Percentiles rank a stretch among this genome's conserved stretches.
These are phyloP conservation scores for Teunomyces aglyptinius DNA, from an alignment of 805 yeast genomes.

Conservation along the genomic window DNA sequence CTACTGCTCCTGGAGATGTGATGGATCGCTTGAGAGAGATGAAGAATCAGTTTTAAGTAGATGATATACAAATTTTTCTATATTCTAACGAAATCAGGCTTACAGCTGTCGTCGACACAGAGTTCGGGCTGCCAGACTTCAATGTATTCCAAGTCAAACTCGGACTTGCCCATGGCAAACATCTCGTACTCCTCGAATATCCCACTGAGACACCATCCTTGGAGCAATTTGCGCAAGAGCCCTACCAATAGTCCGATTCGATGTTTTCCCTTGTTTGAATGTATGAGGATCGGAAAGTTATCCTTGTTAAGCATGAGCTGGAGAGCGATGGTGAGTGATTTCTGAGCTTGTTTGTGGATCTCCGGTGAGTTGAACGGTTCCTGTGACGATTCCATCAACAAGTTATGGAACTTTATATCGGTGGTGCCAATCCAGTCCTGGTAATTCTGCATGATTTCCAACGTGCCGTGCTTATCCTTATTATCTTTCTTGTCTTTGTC, in stretches of 20 bases:
- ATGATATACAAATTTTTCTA: constrained; percentile 8
- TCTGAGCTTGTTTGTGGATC: constrained; percentile 33
- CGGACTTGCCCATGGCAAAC: constrained; percentile 92
- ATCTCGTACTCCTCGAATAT: constrained; percentile 91
- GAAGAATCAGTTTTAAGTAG: constrained; percentile 54
- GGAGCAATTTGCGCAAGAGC: constrained; percentile 75
- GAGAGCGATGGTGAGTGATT: constrained; percentile 55
- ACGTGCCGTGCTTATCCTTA: constrained; percentile 50
- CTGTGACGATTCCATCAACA: constrained; percentile 68
- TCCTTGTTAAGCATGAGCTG: constrained; percentile 56
- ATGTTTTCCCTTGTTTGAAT: constrained; percentile 97
- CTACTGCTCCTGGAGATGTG: constrained; percentile 47
- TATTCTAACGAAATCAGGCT: constrained; percentile 64
- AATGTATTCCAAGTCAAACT: constrained; percentile 84
- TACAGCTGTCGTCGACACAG: constrained; percentile 41
- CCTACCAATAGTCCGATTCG: constrained; percentile 94
- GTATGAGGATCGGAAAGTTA: constrained; percentile 85
- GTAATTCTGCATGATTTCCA: constrained; percentile 54
- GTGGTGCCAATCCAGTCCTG: constrained; percentile 61
- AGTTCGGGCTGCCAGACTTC: constrained; percentile 74
- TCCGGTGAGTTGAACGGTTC: constrained; percentile 69
- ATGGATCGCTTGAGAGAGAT: constrained; percentile 73
- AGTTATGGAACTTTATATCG: constrained; percentile 53
- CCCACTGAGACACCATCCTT: constrained; percentile 92
- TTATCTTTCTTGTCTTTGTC: constrained; percentile 19